Percentiles rank a stretch among this genome's conserved stretches.
Conservation (phyloP, 2,329 filamentous ascomycete species). For the Apiospora marii region DNA sequence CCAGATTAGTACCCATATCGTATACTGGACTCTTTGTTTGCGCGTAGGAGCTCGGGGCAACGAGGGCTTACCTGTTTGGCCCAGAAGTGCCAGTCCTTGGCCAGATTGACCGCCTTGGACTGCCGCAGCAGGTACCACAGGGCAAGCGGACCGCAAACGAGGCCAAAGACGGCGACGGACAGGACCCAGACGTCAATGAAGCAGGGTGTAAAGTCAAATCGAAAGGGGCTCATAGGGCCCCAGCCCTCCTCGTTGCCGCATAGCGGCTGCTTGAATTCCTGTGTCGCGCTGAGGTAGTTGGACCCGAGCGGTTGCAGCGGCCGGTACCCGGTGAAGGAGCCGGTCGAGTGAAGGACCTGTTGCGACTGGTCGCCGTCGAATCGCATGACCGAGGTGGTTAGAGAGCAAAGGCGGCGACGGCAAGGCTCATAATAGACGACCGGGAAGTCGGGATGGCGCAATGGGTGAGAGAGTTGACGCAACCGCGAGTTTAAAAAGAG, state of each 20-base stretch:
- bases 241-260: conserved; percentile 93
- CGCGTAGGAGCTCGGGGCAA: not conserved
- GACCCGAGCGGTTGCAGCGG: conserved; percentile 58
- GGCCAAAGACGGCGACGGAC: conserved; percentile 78
- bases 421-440: conserved; percentile 40
- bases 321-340: conserved; percentile 68
- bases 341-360: conserved; percentile 61
- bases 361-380: conserved; percentile 48
- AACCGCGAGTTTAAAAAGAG: conserved; percentile 25
- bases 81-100: conserved; percentile 93
- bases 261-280: conserved; percentile 69
- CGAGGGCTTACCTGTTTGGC: conserved; percentile 76
- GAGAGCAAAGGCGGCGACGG: conserved; percentile 29
- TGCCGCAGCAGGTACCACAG: conserved; percentile 81
- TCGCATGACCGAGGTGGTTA: conserved; percentile 45
- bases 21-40: not conserved
- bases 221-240: conserved; percentile 86
- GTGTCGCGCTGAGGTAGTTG: conserved; percentile 65
- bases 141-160: conserved; percentile 78
- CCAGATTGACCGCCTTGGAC: conserved; percentile 69
- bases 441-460: conserved; percentile 36
- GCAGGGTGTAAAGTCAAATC: conserved; percentile 96
- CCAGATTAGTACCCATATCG: conserved; percentile 27
- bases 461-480: conserved; percentile 37
- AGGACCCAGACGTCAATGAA: conserved; percentile 94